Conservation (phyloP, 805 yeast genomes). For the Wickerhamomyces pijperi region DNA sequence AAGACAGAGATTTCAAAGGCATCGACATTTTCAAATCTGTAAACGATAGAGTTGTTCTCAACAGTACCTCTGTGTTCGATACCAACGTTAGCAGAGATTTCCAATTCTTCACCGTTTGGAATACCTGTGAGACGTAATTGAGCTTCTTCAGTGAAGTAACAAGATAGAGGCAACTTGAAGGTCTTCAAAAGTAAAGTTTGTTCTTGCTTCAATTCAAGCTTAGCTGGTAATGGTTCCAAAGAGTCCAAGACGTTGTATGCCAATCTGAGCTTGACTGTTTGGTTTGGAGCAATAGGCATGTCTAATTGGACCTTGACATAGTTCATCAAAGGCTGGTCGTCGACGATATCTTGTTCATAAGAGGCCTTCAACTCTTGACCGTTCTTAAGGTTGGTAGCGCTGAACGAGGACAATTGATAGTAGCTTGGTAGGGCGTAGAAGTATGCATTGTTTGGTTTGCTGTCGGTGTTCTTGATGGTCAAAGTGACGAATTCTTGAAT, state of each 20-base stretch:
- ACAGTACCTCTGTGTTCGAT: constrained; percentile 25
- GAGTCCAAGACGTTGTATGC: constrained; percentile 36
- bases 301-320: constrained; percentile 46
- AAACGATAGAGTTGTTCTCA: constrained; percentile 31
- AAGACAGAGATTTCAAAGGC: constrained; percentile 40
- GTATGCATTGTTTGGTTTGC: constrained; percentile 43
- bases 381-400: neutral
- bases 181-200: constrained; percentile 51
- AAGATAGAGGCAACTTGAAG: constrained; percentile 44
- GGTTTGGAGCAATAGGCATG: constrained; percentile 56
- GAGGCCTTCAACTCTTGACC: neutral
- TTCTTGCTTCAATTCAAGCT: constrained; percentile 42
- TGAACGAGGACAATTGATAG: constrained; percentile 19
- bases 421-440: constrained; percentile 45
- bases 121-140: constrained; percentile 33
- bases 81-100: too few species aligned
- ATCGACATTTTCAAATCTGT: constrained; percentile 42
- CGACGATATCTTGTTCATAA: constrained; percentile 5
- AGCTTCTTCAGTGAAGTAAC: constrained; percentile 46
- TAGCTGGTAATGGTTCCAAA: constrained; percentile 52
- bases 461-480: constrained; percentile 45
- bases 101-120: constrained; percentile 35
- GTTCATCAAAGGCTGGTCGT: constrained; percentile 18
- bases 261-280: constrained; percentile 35
- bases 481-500: constrained; percentile 50